Base-by-base conservation (phyloP, 2,329 filamentous ascomycete genomes). In the Ceratocystis cacaofunesta region DNA sequence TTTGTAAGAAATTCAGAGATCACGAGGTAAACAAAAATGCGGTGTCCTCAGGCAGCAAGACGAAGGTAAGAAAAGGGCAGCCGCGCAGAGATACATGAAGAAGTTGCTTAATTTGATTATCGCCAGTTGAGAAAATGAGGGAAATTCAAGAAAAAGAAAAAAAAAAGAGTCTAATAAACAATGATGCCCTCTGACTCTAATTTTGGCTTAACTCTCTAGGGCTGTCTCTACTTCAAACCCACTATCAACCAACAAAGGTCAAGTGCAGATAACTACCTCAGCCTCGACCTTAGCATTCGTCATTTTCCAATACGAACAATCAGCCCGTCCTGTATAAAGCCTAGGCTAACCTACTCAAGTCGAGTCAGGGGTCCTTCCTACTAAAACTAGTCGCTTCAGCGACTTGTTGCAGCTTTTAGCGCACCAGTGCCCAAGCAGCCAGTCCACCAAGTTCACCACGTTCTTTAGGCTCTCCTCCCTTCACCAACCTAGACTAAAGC, bases 21-120 rank as follows among this genome's bases (percentile, higher is more conserved):
- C 55, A 36, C 55, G 55, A 58, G 28, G 30, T 58, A 55, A 25
- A 55, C n/a, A 55, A 55, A 28, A 30, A 30, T 15, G 12, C n/a
- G 25, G 28, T n/a, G 55, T 32, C 55, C 55, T 58, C 28, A 58
- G 55, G 55, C 55, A 58, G 55, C 55, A 58, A 58, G 22, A 58
- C 7, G 3, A 41, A 41, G 36, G 36, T 41, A 36, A 5, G 3
- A 32, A 58, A 19, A 36, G 25, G 55, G 55, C 55, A 58, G 25
- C 8, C 55, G 55, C 55, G 55, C 12, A n/a, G 55, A 5, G 30
- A 30, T 58, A n/a, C 2, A 36, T 8, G 19, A 30, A 19, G 55
- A 17, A 58, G 55, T 58, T 58, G 12, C 55, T 58, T 36, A 8
- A 58, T n/a, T 15, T 36, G 55, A 52, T 52, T n/a, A 52, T 52